A percentile compares a stretch with the other conserved stretches of the same genome.
Evolutionary conservation across 805 yeast genomes (phyloP).

Genomic region (Wickerhamiella lipophila): DNA sequence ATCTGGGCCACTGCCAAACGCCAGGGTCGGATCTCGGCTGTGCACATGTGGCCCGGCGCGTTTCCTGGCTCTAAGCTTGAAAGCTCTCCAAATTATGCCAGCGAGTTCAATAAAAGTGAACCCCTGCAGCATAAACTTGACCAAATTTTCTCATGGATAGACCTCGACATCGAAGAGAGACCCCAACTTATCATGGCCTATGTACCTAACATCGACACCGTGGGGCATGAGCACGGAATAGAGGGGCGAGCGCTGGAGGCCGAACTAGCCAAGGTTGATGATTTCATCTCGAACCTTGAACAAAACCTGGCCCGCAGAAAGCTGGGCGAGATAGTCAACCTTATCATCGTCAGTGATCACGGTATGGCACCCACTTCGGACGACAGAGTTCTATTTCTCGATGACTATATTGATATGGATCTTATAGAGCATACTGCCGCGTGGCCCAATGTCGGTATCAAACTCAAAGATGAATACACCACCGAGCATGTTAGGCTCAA

Average conservation of each 20-base stretch:
- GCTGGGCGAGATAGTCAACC: conserved; percentile 51
- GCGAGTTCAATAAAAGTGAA: conserved; percentile 54
- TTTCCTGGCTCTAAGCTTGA: conserved; percentile 42
- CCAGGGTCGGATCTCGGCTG: conserved; percentile 53
- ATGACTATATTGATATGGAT: conserved; percentile 48
- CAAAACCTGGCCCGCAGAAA: conserved; percentile 42
- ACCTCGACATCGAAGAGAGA: conserved; percentile 33
- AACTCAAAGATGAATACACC: conserved; percentile 38
- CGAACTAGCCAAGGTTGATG: conserved; percentile 54
- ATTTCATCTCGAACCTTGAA: conserved; percentile 40
- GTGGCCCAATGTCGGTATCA: conserved; percentile 73
- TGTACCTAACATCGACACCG: conserved; percentile 70
- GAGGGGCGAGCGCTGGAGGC: conserved; percentile 43
- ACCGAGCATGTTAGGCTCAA: conserved; percentile 32
- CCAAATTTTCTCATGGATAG: conserved; percentile 58
- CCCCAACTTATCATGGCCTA: conserved; percentile 71
- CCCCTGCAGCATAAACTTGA: conserved; percentile 42
- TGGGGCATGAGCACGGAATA: conserved; percentile 64
- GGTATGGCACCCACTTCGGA: conserved; percentile 85
- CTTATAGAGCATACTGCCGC: conserved; percentile 58
- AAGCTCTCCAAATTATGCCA: conserved; percentile 42
- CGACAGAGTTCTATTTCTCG: conserved; percentile 54
- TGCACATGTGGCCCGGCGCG: conserved; percentile 97
- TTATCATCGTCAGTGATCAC: conserved; percentile 76
- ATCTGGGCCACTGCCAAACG: conserved; percentile 64